Conservation (phyloP, 257 asterid genomes). For the Solanum appendiculatum region DNA sequence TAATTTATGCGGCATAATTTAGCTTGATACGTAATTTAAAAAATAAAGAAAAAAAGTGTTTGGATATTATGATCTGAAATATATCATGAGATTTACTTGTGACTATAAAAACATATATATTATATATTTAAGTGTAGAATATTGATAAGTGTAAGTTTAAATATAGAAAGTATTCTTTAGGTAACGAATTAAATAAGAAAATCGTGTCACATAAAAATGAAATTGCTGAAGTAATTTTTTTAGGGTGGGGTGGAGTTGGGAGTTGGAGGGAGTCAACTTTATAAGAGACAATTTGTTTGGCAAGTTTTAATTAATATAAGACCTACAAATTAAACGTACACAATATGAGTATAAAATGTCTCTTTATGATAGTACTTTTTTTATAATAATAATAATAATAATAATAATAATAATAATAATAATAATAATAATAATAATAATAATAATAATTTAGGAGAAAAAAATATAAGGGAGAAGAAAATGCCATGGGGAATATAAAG, state of each 20-base stretch:
- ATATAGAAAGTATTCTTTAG: background rate
- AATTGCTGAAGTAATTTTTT: background rate
- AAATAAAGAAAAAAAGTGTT: background rate
- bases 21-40: background rate
- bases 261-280: background rate
- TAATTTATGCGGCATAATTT: background rate
- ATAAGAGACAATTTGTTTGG: background rate
- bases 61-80: background rate
- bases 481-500: background rate
- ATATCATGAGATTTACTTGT: background rate
- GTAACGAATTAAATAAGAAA: background rate
- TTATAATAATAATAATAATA: too few relatives aligned
- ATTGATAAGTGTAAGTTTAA: background rate
- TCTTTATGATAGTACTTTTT: background rate
- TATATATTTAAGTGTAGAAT: too few relatives aligned
- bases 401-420: too few relatives aligned
- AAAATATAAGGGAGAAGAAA: background rate
- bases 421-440: too few relatives aligned
- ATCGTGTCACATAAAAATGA: background rate
- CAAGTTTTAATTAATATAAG: background rate
- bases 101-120: too few relatives aligned
- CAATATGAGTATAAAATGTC: background rate
- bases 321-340: background rate
- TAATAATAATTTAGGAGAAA: background rate
- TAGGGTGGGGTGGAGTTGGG: background rate